These are phyloP conservation scores for Podila verticillata DNA, from an alignment of 192 early-diverging fungal species.

Conservation along the genomic window DNA sequence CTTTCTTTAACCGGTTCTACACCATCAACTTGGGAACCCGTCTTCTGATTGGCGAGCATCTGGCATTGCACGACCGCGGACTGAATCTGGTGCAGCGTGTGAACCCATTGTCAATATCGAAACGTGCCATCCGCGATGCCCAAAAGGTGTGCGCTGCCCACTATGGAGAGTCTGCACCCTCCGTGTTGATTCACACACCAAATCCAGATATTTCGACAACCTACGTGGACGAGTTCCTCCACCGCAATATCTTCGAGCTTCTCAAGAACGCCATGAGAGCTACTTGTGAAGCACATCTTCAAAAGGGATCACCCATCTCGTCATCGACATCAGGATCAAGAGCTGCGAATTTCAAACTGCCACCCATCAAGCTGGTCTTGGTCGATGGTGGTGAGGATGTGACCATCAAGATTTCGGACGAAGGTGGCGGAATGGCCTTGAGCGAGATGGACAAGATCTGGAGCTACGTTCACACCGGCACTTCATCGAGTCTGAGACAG, in stretches of 20 bases:
- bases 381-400: slow-evolving; percentile 71
- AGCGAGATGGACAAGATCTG: slow-evolving; percentile 65
- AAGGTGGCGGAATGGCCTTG: slow-evolving; percentile 70
- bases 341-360: slow-evolving; percentile 30
- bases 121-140: slow-evolving; percentile 58
- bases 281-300: slow-evolving; percentile 57
- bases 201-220: slow-evolving; percentile 60
- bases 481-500: slow-evolving; percentile 49
- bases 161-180: slow-evolving; percentile 58
- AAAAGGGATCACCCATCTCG: slow-evolving; percentile 6
- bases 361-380: slow-evolving; percentile 62
- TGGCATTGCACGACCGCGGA: slow-evolving; percentile 63
- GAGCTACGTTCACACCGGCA: slow-evolving; percentile 56
- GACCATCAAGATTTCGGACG: slow-evolving; percentile 70
- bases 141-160: slow-evolving; percentile 55
- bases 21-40: slow-evolving; percentile 69
- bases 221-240: slow-evolving; percentile 66
- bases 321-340: background rate
- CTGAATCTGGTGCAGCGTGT: slow-evolving; percentile 66
- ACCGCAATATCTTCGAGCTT: slow-evolving; percentile 67
- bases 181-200: slow-evolving; percentile 55
- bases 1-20: slow-evolving; percentile 69
- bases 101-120: slow-evolving; percentile 62
- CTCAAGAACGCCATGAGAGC: slow-evolving; percentile 68
- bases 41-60: slow-evolving; percentile 67